Base-by-base conservation (phyloP, 2,329 filamentous ascomycete species). In the Zymoseptoria tritici region DNA sequence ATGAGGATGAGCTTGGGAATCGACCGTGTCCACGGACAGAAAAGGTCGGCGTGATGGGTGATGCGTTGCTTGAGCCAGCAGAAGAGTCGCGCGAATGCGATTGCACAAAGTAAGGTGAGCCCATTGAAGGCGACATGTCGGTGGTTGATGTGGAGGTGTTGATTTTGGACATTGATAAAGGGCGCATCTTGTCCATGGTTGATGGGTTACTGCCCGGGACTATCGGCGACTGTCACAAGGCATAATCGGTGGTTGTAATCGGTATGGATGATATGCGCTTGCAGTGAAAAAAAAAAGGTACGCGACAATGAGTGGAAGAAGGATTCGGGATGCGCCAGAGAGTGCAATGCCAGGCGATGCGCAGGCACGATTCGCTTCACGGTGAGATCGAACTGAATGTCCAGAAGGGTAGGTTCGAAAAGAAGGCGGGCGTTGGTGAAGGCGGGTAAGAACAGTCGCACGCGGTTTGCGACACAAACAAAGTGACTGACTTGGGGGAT, bases 1-100 rank as follows among this genome's bases (percentile, higher is more conserved):
- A 96, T 1, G 91, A 96, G 26, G 83, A 81, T 0, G 91, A 94
- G 76, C 90, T 93, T 22, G 86, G 83, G 67, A 83, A 84, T 67
- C 85, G 82, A 54, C 83, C 76, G 73, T 88, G 85, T 36, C 83
- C 83, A 61, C 82, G 82, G 54, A 71, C 67, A 54, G 85, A 87
- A 70, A 88, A 89, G 19, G 85, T 89, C 21, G 88, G 87, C 50
- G 87, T 90, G 46, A 86, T 77, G 56, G 88, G 88, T 20, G 88
- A 87, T 11, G 85, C 83, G 65, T 86, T 78, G 66, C 89, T 88
- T 20, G 88, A 90, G 9, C 64, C 67, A 49, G 61, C 66, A 8
- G 73, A 74, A 7, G 72, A 74, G 50, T 71, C 67, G 62, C 71
- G 72, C 55, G 72, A 74, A 60, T 73, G 73, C 54, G 72, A 74